Conservation (phyloP, 805 yeast species). For the Myxozyma lipomycoides region DNA sequence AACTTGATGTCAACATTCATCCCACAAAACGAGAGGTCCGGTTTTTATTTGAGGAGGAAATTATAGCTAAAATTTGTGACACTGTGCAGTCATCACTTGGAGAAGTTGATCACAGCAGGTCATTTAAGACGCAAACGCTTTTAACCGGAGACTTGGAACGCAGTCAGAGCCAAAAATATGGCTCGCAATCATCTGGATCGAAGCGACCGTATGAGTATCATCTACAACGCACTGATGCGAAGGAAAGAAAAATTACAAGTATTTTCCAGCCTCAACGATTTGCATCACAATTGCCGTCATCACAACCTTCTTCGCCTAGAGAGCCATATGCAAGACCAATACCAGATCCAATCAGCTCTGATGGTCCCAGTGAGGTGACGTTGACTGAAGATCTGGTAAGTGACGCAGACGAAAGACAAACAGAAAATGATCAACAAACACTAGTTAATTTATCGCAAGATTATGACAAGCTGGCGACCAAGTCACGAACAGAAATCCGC, state of each 20-base stretch:
- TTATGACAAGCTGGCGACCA: not conserved
- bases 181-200: not conserved
- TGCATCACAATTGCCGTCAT: not conserved
- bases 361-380: not conserved
- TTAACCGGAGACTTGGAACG: slow-evolving; percentile 35
- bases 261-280: slow-evolving; percentile 28
- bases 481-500: slow-evolving; percentile 40
- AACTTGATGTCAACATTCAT: slow-evolving; percentile 89
- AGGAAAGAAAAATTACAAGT: slow-evolving; percentile 53
- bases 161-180: slow-evolving; percentile 1
- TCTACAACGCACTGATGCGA: slow-evolving; percentile 29
- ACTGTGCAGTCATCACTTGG: slow-evolving; percentile 50
- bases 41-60: slow-evolving; percentile 81
- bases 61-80: slow-evolving; percentile 56
- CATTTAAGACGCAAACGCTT: slow-evolving; percentile 61
- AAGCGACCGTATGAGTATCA: slow-evolving; percentile 21
- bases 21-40: slow-evolving; percentile 93
- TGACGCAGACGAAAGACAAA: not conserved
- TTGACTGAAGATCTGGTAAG: not conserved
- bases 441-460: not conserved
- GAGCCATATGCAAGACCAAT: not conserved
- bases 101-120: slow-evolving; percentile 61
- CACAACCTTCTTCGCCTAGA: not conserved
- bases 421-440: not conserved
- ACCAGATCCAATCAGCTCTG: not conserved